phyloP scores from a whole-genome alignment of 2,329 filamentous ascomycete genomes.

The Monosporascus ibericus region DNA sequence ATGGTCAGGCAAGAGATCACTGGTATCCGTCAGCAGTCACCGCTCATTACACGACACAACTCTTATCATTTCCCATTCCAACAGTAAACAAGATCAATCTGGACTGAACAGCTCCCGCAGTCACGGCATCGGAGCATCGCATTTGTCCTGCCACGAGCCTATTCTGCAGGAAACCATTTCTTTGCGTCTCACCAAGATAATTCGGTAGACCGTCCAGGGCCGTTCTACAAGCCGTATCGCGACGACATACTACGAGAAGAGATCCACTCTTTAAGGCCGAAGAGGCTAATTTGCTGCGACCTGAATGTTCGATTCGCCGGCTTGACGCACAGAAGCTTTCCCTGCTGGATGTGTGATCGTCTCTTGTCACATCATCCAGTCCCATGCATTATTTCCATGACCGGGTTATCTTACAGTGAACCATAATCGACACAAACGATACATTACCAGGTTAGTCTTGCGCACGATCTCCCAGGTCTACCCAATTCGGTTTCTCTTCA shows the following conservation, averaged over 20 bases:
- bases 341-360: slow-evolving; percentile 19
- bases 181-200: slow-evolving; percentile 12
- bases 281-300: background rate
- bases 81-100: background rate
- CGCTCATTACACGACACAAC: slow-evolving; percentile 5
- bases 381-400: slow-evolving; percentile 15
- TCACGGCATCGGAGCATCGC: slow-evolving; percentile 19
- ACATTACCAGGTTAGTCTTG: slow-evolving; percentile 7
- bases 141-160: slow-evolving; percentile 20
- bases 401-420: slow-evolving; percentile 18
- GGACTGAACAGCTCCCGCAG: slow-evolving; percentile 8
- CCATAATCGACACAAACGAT: slow-evolving; percentile 20
- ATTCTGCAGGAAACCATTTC: slow-evolving; percentile 23
- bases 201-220: background rate
- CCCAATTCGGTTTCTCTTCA: background rate
- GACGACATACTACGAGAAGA: no score
- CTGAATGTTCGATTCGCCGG: background rate
- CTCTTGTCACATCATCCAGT: slow-evolving; percentile 12
- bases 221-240: background rate
- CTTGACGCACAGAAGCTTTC: background rate
- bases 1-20: background rate
- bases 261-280: background rate
- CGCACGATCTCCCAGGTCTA: slow-evolving; percentile 5
- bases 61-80: slow-evolving; percentile 14
- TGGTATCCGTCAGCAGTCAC: slow-evolving; percentile 4